A percentile compares a stretch with the other conserved stretches of the same genome.
Evolutionary conservation across 805 yeast genomes (phyloP).

Genomic region (Saturnispora quitensis): DNA sequence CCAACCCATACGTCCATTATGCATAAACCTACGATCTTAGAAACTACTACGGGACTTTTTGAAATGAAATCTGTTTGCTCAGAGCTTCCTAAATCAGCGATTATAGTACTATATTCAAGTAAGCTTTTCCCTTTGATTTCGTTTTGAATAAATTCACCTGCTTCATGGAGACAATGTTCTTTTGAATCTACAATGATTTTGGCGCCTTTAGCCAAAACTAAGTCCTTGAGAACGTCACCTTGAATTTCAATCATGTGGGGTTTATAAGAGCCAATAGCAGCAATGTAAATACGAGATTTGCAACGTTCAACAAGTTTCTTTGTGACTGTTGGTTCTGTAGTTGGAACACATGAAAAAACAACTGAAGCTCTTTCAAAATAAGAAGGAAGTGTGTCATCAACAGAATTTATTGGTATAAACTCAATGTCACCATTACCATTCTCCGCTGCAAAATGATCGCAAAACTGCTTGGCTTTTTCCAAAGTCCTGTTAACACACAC

Average conservation of each 20-base stretch:
- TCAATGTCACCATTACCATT: constrained; percentile 21
- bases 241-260: constrained; percentile 62
- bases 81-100: constrained; percentile 7
- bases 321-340: constrained; percentile 38
- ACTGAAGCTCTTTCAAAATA: constrained; percentile 34
- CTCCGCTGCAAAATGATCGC: constrained; percentile 24
- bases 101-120: constrained; percentile 39
- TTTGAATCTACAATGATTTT: constrained; percentile 52
- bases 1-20: constrained; percentile 57
- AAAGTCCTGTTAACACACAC: constrained; percentile 38
- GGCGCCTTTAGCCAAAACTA: constrained; percentile 28
- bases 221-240: constrained; percentile 29
- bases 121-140: constrained; percentile 31
- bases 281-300: constrained; percentile 32
- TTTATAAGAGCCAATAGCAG: constrained; percentile 58
- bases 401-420: constrained; percentile 14
- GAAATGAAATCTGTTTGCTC: constrained; percentile 12
- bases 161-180: constrained; percentile 47
- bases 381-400: constrained; percentile 15
- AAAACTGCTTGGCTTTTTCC: constrained; percentile 30
- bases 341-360: constrained; percentile 54
- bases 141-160: constrained; percentile 54
- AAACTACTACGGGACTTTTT: constrained; percentile 31
- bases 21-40: constrained; percentile 53
- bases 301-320: constrained; percentile 24